Evolutionary conservation across 169 alveolate species (phyloP).

Genomic region (Perkinsus olseni): DNA sequence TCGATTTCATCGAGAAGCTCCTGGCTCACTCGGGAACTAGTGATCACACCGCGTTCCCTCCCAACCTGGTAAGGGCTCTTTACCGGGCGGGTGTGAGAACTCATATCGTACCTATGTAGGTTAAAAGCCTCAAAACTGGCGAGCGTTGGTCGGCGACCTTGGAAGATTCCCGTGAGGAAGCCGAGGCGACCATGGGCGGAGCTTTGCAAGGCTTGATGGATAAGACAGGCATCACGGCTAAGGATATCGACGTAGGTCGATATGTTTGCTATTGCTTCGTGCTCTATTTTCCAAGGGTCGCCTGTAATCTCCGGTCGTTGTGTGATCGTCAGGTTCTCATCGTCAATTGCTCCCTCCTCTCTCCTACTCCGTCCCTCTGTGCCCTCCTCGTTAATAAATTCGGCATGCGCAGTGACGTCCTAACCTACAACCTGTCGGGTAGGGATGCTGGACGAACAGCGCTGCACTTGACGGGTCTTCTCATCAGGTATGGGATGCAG

Average conservation of each 20-base stretch:
- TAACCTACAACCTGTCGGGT: not conserved
- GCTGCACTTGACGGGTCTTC: not conserved
- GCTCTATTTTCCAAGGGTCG: too few species aligned
- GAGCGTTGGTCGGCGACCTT: not conserved
- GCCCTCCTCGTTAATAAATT: not conserved
- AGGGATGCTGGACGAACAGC: not conserved
- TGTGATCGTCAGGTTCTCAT: not conserved
- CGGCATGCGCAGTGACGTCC: not conserved
- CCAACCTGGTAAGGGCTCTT: not conserved
- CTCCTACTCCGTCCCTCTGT: conserved; percentile 9
- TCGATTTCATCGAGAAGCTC: not conserved
- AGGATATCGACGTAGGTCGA: not conserved
- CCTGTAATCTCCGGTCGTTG: not conserved
- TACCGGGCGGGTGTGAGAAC: not conserved
- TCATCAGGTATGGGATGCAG: conserved; percentile 3
- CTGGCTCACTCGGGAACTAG: not conserved
- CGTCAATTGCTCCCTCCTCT: not conserved
- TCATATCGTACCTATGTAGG: not conserved
- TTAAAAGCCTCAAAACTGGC: not conserved
- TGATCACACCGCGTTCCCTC: not conserved
- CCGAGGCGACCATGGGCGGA: not conserved
- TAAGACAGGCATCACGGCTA: not conserved
- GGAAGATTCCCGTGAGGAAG: not conserved
- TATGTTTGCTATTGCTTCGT: too few species aligned
- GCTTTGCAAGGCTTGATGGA: not conserved